These are phyloP conservation scores for Piromyces finnis DNA, from an alignment of 192 early-diverging fungal species.

Conservation along the genomic window DNA sequence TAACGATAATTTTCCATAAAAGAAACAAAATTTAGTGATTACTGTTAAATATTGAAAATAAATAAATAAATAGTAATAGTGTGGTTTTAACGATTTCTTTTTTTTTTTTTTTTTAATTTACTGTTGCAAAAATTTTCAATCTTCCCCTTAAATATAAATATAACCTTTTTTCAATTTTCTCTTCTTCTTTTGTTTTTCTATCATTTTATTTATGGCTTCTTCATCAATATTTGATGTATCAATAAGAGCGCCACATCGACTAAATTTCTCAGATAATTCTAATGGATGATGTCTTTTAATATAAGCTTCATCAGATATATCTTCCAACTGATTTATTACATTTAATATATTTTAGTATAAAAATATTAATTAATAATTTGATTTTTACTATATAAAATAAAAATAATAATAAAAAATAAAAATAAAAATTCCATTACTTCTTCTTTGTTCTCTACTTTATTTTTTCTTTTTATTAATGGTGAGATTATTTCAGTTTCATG, in stretches of 20 bases:
- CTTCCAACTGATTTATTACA: background rate
- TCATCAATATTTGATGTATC: background rate
- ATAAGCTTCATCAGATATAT: background rate
- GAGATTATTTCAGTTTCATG: background rate
- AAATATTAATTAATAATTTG: no score
- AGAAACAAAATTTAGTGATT: no score
- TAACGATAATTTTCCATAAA: no score
- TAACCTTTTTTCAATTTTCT: background rate
- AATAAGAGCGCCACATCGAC: background rate
- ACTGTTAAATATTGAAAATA: no score
- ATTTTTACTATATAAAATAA: no score
- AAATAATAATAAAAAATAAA: no score
- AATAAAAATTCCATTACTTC: background rate
- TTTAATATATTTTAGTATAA: no score
- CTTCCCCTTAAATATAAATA: background rate
- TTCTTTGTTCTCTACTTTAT: background rate
- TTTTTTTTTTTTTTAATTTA: no score
- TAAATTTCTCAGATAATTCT: background rate
- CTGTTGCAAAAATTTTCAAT: background rate
- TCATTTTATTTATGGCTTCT: background rate
- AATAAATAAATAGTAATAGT: no score
- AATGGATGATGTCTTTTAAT: background rate
- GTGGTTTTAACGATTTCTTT: no score
- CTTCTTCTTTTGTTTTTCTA: background rate
- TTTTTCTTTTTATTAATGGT: background rate